phyloP scores from a whole-genome alignment of 2,329 filamentous ascomycete genomes.

The Xylariaceae sp. region DNA sequence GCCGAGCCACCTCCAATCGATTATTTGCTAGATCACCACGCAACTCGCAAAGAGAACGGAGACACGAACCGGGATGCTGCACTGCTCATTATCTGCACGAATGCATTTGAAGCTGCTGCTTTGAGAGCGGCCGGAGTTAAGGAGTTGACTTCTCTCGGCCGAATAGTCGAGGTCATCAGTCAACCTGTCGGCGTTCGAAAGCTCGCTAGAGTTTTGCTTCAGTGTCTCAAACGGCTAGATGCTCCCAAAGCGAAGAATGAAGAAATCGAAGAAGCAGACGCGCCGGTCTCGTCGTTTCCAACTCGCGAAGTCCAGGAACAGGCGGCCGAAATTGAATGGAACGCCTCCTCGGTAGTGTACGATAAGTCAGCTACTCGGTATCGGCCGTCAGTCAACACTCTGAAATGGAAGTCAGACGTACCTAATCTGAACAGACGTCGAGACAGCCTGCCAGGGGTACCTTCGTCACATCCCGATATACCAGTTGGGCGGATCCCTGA shows the following conservation, averaged over 20 bases:
- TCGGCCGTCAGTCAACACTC: conserved; percentile 14
- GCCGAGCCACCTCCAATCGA: conserved; percentile 23
- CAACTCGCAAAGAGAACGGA: conserved; percentile 9
- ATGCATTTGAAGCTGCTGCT: conserved; percentile 22
- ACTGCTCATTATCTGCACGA: conserved; percentile 21
- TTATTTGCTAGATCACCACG: conserved; percentile 12
- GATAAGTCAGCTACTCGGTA: conserved; percentile 6
- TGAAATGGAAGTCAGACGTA: conserved; percentile 20
- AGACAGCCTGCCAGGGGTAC: conserved; percentile 2
- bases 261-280: neutral
- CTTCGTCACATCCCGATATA: conserved; percentile 2
- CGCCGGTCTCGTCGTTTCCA: neutral
- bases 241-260: neutral
- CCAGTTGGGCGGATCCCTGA: neutral
- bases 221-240: conserved; percentile 17
- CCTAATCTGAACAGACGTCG: conserved; percentile 1
- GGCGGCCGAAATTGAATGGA: conserved; percentile 4
- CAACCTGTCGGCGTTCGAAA: conserved; percentile 21
- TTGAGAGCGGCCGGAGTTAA: conserved; percentile 18
- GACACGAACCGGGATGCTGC: conserved; percentile 12
- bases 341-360: conserved; percentile 11
- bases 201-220: conserved; percentile 19
- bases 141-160: conserved; percentile 16
- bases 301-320: neutral
- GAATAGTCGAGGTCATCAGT: conserved; percentile 21